These are phyloP conservation scores for Fusarium buharicum DNA, from an alignment of 2,329 filamentous ascomycete genomes.

Conservation along the genomic window DNA sequence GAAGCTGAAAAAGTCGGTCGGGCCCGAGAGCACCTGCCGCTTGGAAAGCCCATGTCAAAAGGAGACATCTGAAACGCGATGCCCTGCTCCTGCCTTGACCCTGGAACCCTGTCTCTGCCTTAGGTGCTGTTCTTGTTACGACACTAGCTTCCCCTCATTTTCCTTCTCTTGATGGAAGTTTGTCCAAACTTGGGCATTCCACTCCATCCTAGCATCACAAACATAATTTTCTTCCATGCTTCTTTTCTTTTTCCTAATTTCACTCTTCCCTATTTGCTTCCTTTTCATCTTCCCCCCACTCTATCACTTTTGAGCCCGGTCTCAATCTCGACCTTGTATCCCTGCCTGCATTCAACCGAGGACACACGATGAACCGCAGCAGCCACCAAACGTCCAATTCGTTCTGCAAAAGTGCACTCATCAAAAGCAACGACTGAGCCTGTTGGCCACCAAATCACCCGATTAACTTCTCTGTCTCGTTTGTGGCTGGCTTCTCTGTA, in stretches of 20 bases:
- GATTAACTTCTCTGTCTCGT: slow-evolving; percentile 11
- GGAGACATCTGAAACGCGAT: slow-evolving; percentile 36
- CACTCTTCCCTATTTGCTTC: neutral
- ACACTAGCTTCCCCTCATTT: slow-evolving; percentile 24
- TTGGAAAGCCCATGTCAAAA: slow-evolving; percentile 31
- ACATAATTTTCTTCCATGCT: slow-evolving; percentile 2
- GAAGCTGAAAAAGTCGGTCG: slow-evolving; percentile 1
- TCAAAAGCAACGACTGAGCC: neutral
- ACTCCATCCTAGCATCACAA: slow-evolving; percentile 1
- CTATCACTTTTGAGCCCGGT: slow-evolving; percentile 12
- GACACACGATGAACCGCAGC: slow-evolving; percentile 15
- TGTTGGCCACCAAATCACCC: slow-evolving; percentile 3
- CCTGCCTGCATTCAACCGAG: slow-evolving; percentile 1
- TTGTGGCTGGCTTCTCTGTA: slow-evolving; percentile 9
- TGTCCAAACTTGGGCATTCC: slow-evolving; percentile 13
- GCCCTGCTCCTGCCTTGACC: neutral
- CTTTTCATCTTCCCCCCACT: slow-evolving; percentile 13
- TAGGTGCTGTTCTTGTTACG: neutral
- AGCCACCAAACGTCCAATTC: slow-evolving; percentile 17
- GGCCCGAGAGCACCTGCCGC: slow-evolving; percentile 35
- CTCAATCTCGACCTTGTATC: slow-evolving; percentile 1
- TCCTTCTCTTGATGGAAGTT: slow-evolving; percentile 17
- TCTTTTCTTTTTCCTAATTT: slow-evolving; percentile 15
- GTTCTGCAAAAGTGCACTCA: neutral
- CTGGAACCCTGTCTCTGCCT: slow-evolving; percentile 3